Base-by-base conservation (phyloP, 768 basidiomycete genomes). In the Cystoderma amianthinum region DNA sequence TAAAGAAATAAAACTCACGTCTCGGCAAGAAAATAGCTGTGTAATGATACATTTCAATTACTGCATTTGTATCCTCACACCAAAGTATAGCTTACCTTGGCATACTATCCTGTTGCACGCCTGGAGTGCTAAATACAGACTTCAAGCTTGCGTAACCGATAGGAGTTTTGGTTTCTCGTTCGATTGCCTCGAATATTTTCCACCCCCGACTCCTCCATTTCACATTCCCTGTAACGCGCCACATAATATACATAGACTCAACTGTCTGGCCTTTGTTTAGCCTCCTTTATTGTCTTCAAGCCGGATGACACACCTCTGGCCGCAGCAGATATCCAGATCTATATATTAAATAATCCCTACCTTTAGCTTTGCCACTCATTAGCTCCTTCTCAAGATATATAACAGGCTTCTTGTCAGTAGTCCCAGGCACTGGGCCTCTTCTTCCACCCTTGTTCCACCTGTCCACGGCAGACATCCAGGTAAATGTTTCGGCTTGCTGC, bases 131-230 rank as follows among this genome's bases (percentile, higher is more conserved):
- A 19, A 77, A 68, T 10, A 84, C 82, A 11, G 65, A 58, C 39
- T 50, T 49, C 32, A 87, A 57, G 44, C 63, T 76, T 1, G 83
- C 74, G 49, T 84, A 89, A n/a, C 82, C 85, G 30, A 57, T 62
- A 1, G 62, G 46, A 1, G 78, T 82, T 55, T 70, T 78, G 12
- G 81, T 67, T 46, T 79, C 65, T 21, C 62, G 66, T 56, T 82
- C 72, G 17, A 89, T 71, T 4, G 82, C 75, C 47, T 81, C 63
- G 50, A 84, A 89, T 25, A 88, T 76, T 21, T 54, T 57, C 83
- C 85, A 86, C 2, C 80, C 85, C 38, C 77, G 72, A 34, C 78
- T 69, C 47, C 86, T 70, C 86, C 87, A 89, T 42, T 68, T 71
- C 21, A 54, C 53, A 49, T 89, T 72, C 0, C 81, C 76, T 2